Base-by-base conservation (phyloP, 257 asterid genomes). In the Thymus mandschuricus region DNA sequence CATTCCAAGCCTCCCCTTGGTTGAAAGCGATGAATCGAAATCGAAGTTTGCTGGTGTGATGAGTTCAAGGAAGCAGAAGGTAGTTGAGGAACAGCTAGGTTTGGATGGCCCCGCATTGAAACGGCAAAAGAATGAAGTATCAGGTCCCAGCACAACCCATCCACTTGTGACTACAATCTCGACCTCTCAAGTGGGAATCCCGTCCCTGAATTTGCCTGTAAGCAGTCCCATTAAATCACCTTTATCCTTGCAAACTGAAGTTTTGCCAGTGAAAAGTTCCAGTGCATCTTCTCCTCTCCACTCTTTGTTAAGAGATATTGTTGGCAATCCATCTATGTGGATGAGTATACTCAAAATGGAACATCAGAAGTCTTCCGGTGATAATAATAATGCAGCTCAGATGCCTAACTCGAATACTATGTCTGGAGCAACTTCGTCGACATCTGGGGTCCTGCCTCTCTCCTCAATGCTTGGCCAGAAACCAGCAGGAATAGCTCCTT, bases 271-370 rank as follows among this genome's bases (percentile, higher is more conserved):
- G 73, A 68, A 81, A 57, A 80, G 75, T 78, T 56, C 83, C 13
- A 77, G 49, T 61, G 60, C 85, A 27, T 61, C 91, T 73, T 35
- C 89, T 64, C 83, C 91, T 50, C 71, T 91, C 65, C 87, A 85
- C 56, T 83, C 95, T 76, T 68, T 92, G 43, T 75, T 92, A 57
- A 81, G 86, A 82, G 97, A 91, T 65, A 81, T 88, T 38, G 86
- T 85, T 68, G 91, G 83, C 75, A 86, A 94, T 75, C 99, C 98
- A 73, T 81, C 98, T 43, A 76, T 82, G 62, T 91, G 83, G 87
- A 86, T 89, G 93, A 86, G 84, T 72, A 58, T 87, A 79, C 81
- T 88, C 69, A 91, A 83, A 72, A 77, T 80, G 90, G 96, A 86
- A 76, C 84, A 82, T 33, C 85, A 77, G 58, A 88, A 82, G 76